phyloP scores from a whole-genome alignment of 345 rosid genomes.

The Bruguiera parviflora region DNA sequence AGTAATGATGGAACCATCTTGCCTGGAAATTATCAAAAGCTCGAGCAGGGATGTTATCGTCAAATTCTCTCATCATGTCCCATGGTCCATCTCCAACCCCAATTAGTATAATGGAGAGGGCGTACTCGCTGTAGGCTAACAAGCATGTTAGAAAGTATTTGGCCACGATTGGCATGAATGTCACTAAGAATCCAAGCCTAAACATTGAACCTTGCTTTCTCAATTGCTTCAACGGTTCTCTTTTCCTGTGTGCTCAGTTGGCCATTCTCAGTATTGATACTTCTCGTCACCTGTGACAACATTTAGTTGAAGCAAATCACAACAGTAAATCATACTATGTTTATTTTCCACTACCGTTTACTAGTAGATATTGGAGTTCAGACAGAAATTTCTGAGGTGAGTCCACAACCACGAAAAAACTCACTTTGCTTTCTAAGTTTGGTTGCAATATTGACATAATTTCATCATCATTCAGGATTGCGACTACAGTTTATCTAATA shows the following conservation, averaged over 20 bases:
- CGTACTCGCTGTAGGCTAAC: conserved; percentile 60
- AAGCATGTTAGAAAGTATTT: not conserved
- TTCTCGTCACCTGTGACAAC: conserved; percentile 76
- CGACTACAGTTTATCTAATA: not conserved
- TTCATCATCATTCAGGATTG: not conserved
- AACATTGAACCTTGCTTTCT: conserved; percentile 69
- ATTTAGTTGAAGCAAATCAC: not conserved
- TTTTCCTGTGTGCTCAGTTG: conserved; percentile 85
- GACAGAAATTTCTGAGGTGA: not conserved
- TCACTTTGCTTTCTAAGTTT: not conserved
- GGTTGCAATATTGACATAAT: not conserved
- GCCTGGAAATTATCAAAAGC: conserved; percentile 98
- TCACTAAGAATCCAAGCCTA: not conserved
- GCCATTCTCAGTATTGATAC: conserved; percentile 74
- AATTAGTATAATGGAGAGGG: conserved; percentile 77
- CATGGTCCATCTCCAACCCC: conserved; percentile 99
- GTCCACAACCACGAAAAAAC: not conserved
- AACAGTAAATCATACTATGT: not conserved
- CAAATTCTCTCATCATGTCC: conserved; percentile 98
- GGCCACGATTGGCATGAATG: not conserved
- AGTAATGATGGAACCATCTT: conserved; percentile 4
- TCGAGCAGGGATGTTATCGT: conserved; percentile 89
- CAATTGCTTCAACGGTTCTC: conserved; percentile 89
- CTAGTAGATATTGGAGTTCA: not conserved
- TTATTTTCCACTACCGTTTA: not conserved